A percentile compares a stretch with the other conserved stretches of the same genome.
Conservation (phyloP, 345 rosid species). For the Abelmoschus esculentus region DNA sequence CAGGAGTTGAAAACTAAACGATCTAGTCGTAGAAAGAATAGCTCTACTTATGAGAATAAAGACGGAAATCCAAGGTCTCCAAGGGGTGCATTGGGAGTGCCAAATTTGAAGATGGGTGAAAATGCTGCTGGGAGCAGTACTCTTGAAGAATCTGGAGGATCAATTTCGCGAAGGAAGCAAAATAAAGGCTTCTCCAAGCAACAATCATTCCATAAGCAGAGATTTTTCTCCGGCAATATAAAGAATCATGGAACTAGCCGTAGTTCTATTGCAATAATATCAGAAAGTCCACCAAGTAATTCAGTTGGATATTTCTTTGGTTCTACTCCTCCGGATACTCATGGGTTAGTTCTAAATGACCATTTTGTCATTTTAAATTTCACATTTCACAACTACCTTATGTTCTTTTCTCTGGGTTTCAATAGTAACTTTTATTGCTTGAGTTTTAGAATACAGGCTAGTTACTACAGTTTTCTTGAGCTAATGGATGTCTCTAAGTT, state of each 20-base stretch:
- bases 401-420: neutral
- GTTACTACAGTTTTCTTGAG: neutral
- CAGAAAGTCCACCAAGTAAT: conserved; percentile 95
- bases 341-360: conserved; percentile 54
- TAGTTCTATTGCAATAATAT: conserved; percentile 44
- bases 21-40: conserved; percentile 43
- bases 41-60: conserved; percentile 42
- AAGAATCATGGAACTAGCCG: conserved; percentile 54
- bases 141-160: conserved; percentile 53
- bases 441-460: neutral
- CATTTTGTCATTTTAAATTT: conserved; percentile 2
- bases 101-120: conserved; percentile 41
- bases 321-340: conserved; percentile 88
- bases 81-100: conserved; percentile 31
- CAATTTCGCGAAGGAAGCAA: conserved; percentile 49
- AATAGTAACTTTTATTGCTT: neutral
- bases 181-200: conserved; percentile 53
- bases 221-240: conserved; percentile 79
- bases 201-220: conserved; percentile 51
- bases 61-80: conserved; percentile 43
- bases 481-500: conserved; percentile 13
- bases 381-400: neutral
- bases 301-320: conserved; percentile 94
- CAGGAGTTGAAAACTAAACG: conserved; percentile 77
- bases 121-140: conserved; percentile 34